Evolutionary conservation across 2,329 filamentous ascomycete genomes (phyloP).

Genomic region (Fusarium brachygibbosum): DNA sequence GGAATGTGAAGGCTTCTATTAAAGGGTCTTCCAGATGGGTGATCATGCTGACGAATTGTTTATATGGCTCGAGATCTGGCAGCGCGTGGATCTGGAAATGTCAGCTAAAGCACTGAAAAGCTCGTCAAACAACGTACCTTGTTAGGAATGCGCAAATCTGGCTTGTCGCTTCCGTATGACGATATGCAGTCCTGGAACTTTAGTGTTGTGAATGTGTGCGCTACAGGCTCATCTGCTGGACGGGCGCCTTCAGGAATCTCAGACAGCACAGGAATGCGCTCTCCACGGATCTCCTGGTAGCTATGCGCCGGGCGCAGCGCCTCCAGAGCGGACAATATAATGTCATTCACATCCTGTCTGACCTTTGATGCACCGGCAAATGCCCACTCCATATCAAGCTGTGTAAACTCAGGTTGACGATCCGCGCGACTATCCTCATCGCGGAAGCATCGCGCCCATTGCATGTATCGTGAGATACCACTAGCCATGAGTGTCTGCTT

Average conservation of each 20-base stretch:
- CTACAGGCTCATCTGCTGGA: conserved; percentile 37
- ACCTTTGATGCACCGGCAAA: conserved; percentile 72
- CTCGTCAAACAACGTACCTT: conserved; percentile 60
- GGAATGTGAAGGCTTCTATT: conserved; percentile 81
- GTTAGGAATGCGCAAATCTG: conserved; percentile 82
- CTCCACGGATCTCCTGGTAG: conserved; percentile 72
- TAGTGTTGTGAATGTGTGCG: conserved; percentile 53
- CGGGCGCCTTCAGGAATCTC: conserved; percentile 41
- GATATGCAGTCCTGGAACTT: conserved; percentile 72
- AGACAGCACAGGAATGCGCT: conserved; percentile 52
- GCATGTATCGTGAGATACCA: conserved; percentile 85
- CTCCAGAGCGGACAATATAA: conserved; percentile 51
- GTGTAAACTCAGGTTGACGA: conserved; percentile 93
- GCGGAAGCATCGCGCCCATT: conserved; percentile 94
- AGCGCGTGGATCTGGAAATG: conserved; percentile 71
- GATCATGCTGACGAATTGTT: conserved; percentile 81
- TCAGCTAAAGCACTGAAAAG: accelerated
- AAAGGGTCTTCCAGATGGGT: conserved; percentile 75
- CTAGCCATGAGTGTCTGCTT: conserved; percentile 98
- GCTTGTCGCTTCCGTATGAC: conserved; percentile 89
- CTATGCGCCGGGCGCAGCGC: conserved; percentile 55
- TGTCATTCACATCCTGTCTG: conserved; percentile 54
- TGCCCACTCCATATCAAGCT: conserved; percentile 94
- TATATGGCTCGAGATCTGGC: conserved; percentile 67
- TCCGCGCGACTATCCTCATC: conserved; percentile 95